These are phyloP conservation scores for Didymella glomerata DNA, from an alignment of 2,329 filamentous ascomycete species.

Conservation along the genomic window DNA sequence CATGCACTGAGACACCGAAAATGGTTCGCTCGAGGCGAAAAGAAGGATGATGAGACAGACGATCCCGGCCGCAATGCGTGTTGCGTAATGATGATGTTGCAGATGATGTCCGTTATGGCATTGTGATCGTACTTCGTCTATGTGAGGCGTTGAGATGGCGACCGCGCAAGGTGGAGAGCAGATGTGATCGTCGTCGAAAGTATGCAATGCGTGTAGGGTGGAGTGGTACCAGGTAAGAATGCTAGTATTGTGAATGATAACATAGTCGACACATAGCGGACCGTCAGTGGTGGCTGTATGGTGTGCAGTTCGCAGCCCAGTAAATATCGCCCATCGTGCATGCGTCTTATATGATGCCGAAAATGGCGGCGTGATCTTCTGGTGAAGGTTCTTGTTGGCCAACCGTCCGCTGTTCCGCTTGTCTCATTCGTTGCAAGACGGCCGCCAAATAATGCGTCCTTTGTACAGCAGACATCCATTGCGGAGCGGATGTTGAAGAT, in stretches of 20 bases:
- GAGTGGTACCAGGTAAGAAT: conserved; percentile 5
- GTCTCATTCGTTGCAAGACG: neutral
- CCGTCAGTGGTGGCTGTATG: neutral
- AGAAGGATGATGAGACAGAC: conserved; percentile 6
- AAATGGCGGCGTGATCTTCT: neutral
- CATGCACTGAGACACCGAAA: conserved; percentile 32
- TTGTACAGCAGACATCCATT: neutral
- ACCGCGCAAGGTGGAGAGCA: neutral
- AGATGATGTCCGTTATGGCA: conserved; percentile 4
- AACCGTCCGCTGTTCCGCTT: neutral
- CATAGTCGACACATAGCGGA: neutral
- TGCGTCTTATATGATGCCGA: neutral
- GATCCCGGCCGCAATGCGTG: conserved; percentile 9
- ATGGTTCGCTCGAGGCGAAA: conserved; percentile 28
- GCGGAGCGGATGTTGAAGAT: neutral
- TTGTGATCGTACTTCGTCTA: conserved; percentile 15
- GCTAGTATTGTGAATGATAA: neutral
- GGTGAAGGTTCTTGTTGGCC: neutral
- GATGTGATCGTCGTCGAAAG: neutral
- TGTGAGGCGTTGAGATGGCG: neutral
- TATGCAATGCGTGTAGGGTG: conserved; percentile 4
- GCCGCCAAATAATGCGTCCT: neutral
- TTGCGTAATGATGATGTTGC: conserved; percentile 12
- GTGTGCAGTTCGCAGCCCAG: neutral
- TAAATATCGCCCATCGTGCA: neutral